phyloP scores from a whole-genome alignment of 495 filamentous ascomycete species.

The Elasticomyces elasticus region DNA sequence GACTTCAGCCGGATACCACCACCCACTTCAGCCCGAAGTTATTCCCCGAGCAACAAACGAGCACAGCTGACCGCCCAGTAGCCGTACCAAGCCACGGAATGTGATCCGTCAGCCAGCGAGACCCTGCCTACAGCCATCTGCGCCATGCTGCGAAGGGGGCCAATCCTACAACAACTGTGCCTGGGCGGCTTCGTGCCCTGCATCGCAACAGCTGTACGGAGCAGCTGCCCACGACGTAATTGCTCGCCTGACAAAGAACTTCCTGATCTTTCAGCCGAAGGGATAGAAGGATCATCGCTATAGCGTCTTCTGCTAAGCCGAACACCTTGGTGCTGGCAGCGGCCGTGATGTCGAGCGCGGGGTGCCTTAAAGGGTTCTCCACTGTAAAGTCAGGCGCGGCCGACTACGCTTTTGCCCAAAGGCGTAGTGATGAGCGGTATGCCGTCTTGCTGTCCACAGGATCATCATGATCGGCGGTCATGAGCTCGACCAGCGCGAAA shows the following conservation, averaged over 20 bases:
- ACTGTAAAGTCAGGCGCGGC: neutral
- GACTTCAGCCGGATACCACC: neutral
- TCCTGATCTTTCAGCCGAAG: neutral
- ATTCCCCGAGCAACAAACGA: too few relatives aligned
- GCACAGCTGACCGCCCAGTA: neutral
- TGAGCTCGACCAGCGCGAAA: neutral
- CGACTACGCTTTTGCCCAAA: neutral
- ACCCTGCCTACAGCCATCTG: neutral
- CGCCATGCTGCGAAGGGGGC: neutral
- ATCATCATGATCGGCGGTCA: constrained; percentile 3
- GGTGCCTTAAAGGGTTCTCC: neutral
- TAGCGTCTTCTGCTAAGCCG: neutral
- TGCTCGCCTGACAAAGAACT: neutral
- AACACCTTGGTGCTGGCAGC: neutral
- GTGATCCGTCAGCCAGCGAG: neutral
- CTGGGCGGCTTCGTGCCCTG: neutral
- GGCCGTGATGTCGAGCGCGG: neutral
- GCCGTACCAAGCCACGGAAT: too few relatives aligned
- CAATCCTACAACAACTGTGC: neutral
- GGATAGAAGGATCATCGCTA: neutral
- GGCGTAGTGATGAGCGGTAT: constrained; percentile 1
- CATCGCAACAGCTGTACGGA: neutral
- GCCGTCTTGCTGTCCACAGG: neutral
- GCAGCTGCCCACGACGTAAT: neutral
- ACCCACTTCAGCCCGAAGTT: too few relatives aligned